phyloP scores from a whole-genome alignment of 140 eudicot genomes.

The Stevia rebaudiana region DNA sequence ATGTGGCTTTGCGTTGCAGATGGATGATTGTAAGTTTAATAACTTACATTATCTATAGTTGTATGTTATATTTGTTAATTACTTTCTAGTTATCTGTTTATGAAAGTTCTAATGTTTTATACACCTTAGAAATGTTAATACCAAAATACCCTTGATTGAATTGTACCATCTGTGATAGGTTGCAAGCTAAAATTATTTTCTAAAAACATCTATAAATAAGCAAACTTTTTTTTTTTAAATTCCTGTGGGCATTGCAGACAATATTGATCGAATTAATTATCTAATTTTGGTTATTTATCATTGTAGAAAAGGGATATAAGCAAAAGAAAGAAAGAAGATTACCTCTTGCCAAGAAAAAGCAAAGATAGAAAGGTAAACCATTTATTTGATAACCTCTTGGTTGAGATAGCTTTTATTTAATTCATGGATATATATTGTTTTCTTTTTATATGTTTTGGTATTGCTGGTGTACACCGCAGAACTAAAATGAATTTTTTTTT shows the following conservation, averaged over 20 bases:
- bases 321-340: slow-evolving; percentile 67
- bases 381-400: background rate
- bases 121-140: background rate
- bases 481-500: slow-evolving; percentile 6
- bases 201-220: background rate
- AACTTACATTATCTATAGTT: background rate
- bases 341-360: slow-evolving; percentile 43
- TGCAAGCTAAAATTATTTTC: background rate
- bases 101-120: background rate
- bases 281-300: slow-evolving; percentile 18
- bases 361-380: slow-evolving; percentile 62
- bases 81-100: slow-evolving; percentile 9
- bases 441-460: background rate
- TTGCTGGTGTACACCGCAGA: background rate
- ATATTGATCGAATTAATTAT: background rate
- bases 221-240: too few species aligned
- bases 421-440: background rate
- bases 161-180: background rate
- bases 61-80: background rate
- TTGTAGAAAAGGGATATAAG: slow-evolving; percentile 56
- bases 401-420: background rate
- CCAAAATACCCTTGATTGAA: background rate
- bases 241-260: too few species aligned
- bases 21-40: slow-evolving; percentile 74
- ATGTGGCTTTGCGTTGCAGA: slow-evolving; percentile 82